A percentile compares a stretch with the other conserved stretches of the same genome.
Evolutionary conservation across 2,329 filamentous ascomycete species (phyloP).

Genomic region (Rutstroemia sp.): DNA sequence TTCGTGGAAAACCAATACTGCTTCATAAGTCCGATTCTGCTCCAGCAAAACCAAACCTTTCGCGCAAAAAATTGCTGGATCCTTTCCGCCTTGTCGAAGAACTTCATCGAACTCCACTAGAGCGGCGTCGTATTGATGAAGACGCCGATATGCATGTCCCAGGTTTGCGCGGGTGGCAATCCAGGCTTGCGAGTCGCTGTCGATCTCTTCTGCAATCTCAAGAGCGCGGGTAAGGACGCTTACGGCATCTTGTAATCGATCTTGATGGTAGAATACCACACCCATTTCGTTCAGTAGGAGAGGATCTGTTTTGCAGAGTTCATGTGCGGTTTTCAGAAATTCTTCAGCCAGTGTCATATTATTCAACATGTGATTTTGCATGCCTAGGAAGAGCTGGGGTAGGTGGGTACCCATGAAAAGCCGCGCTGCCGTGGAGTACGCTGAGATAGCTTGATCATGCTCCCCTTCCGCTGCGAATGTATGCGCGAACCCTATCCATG

Average conservation of each 20-base stretch:
- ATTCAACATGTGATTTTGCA: constrained; percentile 95
- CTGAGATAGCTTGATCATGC: constrained; percentile 95
- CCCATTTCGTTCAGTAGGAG: constrained; percentile 92
- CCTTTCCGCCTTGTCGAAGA: constrained; percentile 71
- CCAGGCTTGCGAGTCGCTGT: constrained; percentile 76
- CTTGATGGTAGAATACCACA: constrained; percentile 90
- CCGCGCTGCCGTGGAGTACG: constrained; percentile 90
- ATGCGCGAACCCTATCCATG: constrained; percentile 98
- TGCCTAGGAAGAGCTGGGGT: constrained; percentile 90
- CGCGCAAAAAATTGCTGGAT: constrained; percentile 69
- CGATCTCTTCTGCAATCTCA: constrained; percentile 68
- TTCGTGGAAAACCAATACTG: constrained; percentile 76
- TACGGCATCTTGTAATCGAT: constrained; percentile 66
- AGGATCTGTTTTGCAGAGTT: constrained; percentile 76
- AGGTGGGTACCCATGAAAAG: constrained; percentile 96
- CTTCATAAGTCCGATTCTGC: constrained; percentile 64
- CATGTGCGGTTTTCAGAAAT: constrained; percentile 84
- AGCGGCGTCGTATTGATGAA: constrained; percentile 61
- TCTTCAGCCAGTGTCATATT: constrained; percentile 92
- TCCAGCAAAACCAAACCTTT: constrained; percentile 83
- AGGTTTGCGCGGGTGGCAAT: constrained; percentile 81
- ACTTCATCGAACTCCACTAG: constrained; percentile 82
- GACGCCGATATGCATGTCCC: constrained; percentile 75
- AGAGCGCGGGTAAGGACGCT: constrained; percentile 73
- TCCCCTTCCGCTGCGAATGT: constrained; percentile 97